Evolutionary conservation across 2,329 filamentous ascomycete genomes (phyloP).

Genomic region (Xylariomycetidae sp.): DNA sequence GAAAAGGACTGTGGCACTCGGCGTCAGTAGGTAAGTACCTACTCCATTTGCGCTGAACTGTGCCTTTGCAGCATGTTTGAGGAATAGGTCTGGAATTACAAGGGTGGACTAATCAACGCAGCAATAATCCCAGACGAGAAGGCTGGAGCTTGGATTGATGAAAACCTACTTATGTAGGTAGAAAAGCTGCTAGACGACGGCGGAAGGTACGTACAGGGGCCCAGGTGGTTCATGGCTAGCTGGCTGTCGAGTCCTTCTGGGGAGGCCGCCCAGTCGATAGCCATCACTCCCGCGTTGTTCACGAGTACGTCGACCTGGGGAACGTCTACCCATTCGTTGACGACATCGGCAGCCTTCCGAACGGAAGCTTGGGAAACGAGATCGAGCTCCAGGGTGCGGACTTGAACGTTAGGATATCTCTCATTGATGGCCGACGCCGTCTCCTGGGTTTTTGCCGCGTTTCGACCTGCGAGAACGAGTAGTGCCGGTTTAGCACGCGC

Average conservation of each 20-base stretch:
- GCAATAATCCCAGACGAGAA: no score
- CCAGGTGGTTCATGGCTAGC: slow-evolving; percentile 33
- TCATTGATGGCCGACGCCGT: slow-evolving; percentile 31
- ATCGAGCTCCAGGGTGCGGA: slow-evolving; percentile 23
- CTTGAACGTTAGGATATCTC: slow-evolving; percentile 27
- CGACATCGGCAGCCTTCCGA: slow-evolving; percentile 29
- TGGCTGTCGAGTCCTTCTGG: slow-evolving; percentile 35
- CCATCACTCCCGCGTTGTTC: slow-evolving; percentile 33
- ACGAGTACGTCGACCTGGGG: slow-evolving; percentile 6
- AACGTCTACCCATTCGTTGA: slow-evolving; percentile 28
- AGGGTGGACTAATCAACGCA: no score
- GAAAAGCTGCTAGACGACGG: no score
- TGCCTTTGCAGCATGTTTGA: no score
- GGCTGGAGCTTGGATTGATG: no score
- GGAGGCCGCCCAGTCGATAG: slow-evolving; percentile 15
- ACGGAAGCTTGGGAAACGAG: slow-evolving; percentile 2
- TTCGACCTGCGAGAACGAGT: slow-evolving; percentile 43
- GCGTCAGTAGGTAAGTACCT: no score
- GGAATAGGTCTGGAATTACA: no score
- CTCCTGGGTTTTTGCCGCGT: slow-evolving; percentile 32
- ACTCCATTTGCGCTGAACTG: no score
- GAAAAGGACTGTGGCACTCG: no score
- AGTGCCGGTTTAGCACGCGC: slow-evolving; percentile 34
- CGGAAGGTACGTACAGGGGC: no score
- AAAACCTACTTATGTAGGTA: no score